phyloP scores from a whole-genome alignment of 768 basidiomycete genomes.

The Cantharellus anzutake region DNA sequence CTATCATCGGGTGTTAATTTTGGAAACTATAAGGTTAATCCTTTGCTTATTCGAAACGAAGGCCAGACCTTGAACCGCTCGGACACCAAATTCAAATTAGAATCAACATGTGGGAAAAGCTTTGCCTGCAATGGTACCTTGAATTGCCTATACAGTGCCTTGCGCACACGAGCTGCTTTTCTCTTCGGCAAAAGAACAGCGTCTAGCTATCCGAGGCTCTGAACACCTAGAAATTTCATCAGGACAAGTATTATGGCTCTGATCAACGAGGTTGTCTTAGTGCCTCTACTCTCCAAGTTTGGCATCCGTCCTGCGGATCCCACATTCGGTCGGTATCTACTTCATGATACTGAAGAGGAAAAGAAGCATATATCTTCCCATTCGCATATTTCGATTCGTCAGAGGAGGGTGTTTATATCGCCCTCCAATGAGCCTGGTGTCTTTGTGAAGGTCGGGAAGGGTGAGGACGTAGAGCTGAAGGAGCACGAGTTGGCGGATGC shows the following conservation, averaged over 20 bases:
- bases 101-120: too few species aligned
- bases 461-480: slow-evolving; percentile 16
- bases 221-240: too few species aligned
- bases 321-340: slow-evolving; percentile 19
- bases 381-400: slow-evolving; percentile 16
- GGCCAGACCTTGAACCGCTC: too few species aligned
- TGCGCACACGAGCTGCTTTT: too few species aligned
- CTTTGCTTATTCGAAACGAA: too few species aligned
- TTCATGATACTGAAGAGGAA: slow-evolving; percentile 15
- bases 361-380: slow-evolving; percentile 11
- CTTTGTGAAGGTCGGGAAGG: background rate
- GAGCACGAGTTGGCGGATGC: slow-evolving; percentile 15
- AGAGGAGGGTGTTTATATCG: background rate
- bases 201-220: too few species aligned
- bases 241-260: background rate
- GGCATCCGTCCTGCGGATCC: slow-evolving; percentile 18
- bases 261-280: slow-evolving; percentile 10
- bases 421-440: slow-evolving; percentile 11
- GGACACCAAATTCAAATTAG: too few species aligned
- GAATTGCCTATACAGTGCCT: too few species aligned
- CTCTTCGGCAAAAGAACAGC: too few species aligned
- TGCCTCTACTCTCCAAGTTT: slow-evolving; percentile 13
- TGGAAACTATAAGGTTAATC: too few species aligned
- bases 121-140: too few species aligned
- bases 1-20: too few species aligned